These are phyloP conservation scores for Fusarium poae DNA, from an alignment of 2,329 filamentous ascomycete genomes.

Conservation along the genomic window DNA sequence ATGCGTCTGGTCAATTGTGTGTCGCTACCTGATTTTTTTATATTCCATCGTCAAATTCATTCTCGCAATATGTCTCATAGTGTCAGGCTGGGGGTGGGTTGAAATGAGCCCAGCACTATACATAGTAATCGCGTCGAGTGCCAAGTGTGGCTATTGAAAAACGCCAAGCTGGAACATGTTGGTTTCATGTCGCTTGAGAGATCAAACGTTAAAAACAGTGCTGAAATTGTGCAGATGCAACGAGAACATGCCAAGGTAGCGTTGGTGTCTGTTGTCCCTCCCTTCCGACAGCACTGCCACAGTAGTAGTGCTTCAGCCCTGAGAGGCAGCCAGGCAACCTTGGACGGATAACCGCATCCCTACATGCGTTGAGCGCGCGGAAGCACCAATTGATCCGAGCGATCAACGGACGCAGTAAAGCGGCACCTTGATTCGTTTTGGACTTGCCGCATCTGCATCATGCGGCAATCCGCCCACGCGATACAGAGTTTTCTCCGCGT, in stretches of 20 bases:
- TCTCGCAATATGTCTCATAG: slow-evolving; percentile 23
- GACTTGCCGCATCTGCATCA: slow-evolving; percentile 41
- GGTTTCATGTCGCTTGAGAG: slow-evolving; percentile 9
- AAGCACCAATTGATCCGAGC: slow-evolving; percentile 44
- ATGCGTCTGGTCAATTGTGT: slow-evolving; percentile 29
- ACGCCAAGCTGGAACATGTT: slow-evolving; percentile 8
- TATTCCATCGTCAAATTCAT: slow-evolving; percentile 34
- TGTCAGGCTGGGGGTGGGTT: slow-evolving; percentile 22
- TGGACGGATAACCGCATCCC: slow-evolving; percentile 22
- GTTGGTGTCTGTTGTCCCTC: slow-evolving; percentile 31
- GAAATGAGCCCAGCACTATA: neutral
- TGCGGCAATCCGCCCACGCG: slow-evolving; percentile 34
- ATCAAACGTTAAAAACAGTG: slow-evolving; percentile 23
- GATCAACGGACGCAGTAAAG: slow-evolving; percentile 41
- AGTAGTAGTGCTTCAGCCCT: slow-evolving; percentile 41
- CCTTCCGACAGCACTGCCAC: slow-evolving; percentile 40
- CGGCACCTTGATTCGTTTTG: slow-evolving; percentile 43
- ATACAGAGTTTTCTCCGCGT: slow-evolving; percentile 39
- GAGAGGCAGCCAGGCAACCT: slow-evolving; percentile 18
- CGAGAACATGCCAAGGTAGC: slow-evolving; percentile 19
- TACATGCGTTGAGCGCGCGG: slow-evolving; percentile 36
- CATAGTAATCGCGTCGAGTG: neutral
- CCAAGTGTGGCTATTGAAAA: neutral
- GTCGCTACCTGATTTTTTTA: slow-evolving; percentile 28
- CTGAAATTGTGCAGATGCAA: slow-evolving; percentile 23